Conservation (phyloP, 1,284 basidiomycete genomes). For the Vanrija humicola region DNA sequence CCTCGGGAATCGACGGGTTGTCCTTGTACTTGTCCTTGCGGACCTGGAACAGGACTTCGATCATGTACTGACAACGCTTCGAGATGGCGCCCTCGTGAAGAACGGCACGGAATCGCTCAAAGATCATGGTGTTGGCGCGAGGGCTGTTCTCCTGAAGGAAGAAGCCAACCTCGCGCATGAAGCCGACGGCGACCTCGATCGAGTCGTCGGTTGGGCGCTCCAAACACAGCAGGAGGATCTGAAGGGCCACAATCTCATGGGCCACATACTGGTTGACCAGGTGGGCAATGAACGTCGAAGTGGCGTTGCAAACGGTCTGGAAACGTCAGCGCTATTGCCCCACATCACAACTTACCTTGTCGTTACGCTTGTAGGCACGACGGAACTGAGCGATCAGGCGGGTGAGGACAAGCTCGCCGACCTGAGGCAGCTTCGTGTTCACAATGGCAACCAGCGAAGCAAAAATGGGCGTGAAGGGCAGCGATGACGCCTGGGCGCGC, state of each 20-base stretch:
- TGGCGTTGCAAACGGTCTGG: constrained; percentile 85
- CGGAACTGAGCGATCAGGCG: constrained; percentile 93
- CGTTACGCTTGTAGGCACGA: constrained; percentile 91
- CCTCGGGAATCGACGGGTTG: constrained; percentile 88
- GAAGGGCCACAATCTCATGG: constrained; percentile 88
- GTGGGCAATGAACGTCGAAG: constrained; percentile 93
- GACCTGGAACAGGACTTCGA: constrained; percentile 97
- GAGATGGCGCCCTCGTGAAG: constrained; percentile 92
- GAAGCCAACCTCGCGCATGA: constrained; percentile 94
- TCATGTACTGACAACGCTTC: constrained; percentile 98
- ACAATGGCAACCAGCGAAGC: constrained; percentile 90
- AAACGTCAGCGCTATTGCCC: not conserved
- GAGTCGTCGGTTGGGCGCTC: constrained; percentile 96
- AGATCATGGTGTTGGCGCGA: constrained; percentile 88
- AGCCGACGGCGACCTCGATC: constrained; percentile 95
- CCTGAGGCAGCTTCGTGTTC: constrained; percentile 95
- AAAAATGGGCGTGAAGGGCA: constrained; percentile 97
- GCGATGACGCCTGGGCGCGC: constrained; percentile 94
- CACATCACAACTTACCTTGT: constrained; percentile 67
- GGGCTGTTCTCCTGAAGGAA: constrained; percentile 92
- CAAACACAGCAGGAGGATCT: constrained; percentile 89
- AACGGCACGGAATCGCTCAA: constrained; percentile 92
- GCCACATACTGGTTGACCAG: constrained; percentile 94
- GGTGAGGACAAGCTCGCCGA: constrained; percentile 85
- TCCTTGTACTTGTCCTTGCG: constrained; percentile 99